These are phyloP conservation scores for Fusarium torreyae DNA, from an alignment of 2,329 filamentous ascomycete genomes.

Conservation along the genomic window DNA sequence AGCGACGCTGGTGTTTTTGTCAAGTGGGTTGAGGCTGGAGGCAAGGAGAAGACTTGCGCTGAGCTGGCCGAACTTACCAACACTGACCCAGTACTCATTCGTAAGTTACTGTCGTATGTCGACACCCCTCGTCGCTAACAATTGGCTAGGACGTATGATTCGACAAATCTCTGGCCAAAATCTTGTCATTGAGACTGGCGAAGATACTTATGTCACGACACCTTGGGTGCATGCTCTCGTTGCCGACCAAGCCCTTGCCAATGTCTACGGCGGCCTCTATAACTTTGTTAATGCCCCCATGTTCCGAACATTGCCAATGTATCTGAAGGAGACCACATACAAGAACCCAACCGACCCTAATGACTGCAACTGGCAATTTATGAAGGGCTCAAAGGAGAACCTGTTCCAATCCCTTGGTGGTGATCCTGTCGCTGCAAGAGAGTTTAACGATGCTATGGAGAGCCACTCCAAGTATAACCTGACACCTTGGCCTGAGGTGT, in stretches of 20 bases:
- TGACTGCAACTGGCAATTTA: slow-evolving; percentile 54
- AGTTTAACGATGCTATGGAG: slow-evolving; percentile 57
- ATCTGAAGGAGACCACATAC: slow-evolving; percentile 53
- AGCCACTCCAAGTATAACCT: slow-evolving; percentile 58
- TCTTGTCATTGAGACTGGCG: slow-evolving; percentile 53
- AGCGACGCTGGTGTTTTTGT: slow-evolving; percentile 57
- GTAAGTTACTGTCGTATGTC: slow-evolving; percentile 35
- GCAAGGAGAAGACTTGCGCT: slow-evolving; percentile 49
- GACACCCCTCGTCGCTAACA: neutral
- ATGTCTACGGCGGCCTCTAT: slow-evolving; percentile 55
- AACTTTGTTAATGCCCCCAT: slow-evolving; percentile 53
- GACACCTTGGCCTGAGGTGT: slow-evolving; percentile 56
- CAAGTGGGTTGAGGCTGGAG: slow-evolving; percentile 54
- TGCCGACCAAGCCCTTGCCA: slow-evolving; percentile 49
- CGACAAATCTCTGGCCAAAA: slow-evolving; percentile 55
- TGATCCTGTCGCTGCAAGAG: slow-evolving; percentile 48
- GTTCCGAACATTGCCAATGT: slow-evolving; percentile 52
- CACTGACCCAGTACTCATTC: slow-evolving; percentile 53
- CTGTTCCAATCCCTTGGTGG: slow-evolving; percentile 54
- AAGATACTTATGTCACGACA: slow-evolving; percentile 55
- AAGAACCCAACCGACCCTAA: slow-evolving; percentile 54
- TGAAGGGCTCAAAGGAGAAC: slow-evolving; percentile 46
- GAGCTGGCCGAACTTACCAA: slow-evolving; percentile 54
- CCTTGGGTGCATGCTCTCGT: slow-evolving; percentile 52
- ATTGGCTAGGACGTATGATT: slow-evolving; percentile 52